These are phyloP conservation scores for Boletus speciosus DNA, from an alignment of 768 basidiomycete species.

Conservation along the genomic window DNA sequence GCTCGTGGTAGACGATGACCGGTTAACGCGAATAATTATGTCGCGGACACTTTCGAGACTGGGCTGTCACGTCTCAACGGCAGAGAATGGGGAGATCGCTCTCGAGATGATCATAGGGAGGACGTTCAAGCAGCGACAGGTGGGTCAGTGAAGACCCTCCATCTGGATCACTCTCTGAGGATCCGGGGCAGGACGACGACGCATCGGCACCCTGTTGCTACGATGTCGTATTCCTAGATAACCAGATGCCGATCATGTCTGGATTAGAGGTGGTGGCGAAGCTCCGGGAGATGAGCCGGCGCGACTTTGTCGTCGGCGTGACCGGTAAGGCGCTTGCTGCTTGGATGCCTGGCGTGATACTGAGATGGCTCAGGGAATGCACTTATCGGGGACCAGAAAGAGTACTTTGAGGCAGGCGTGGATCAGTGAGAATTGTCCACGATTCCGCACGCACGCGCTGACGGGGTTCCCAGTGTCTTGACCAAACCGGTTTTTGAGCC, in stretches of 20 bases:
- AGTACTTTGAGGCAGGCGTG: constrained; percentile 72
- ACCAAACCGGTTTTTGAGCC: constrained; percentile 77
- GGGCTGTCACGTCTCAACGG: constrained; percentile 73
- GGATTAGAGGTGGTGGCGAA: constrained; percentile 66
- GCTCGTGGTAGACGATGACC: constrained; percentile 82
- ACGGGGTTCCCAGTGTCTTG: constrained; percentile 49
- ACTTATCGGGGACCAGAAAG: constrained; percentile 59
- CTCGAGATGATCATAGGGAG: constrained; percentile 64
- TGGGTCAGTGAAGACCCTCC: not conserved
- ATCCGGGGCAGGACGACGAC: not conserved
- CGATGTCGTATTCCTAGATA: constrained; percentile 56
- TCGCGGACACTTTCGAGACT: constrained; percentile 71
- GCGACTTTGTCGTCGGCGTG: constrained; percentile 80
- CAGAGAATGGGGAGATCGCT: constrained; percentile 81
- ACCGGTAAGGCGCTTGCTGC: constrained; percentile 45
- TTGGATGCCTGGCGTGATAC: not conserved
- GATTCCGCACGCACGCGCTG: not conserved
- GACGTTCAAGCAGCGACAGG: constrained; percentile 1
- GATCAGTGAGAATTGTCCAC: constrained; percentile 51
- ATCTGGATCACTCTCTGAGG: not conserved
- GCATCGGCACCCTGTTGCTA: constrained; percentile 17
- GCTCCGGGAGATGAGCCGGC: constrained; percentile 60
- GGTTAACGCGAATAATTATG: constrained; percentile 78
- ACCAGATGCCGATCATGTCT: constrained; percentile 83
- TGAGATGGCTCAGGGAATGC: constrained; percentile 47